Evolutionary conservation across 768 basidiomycete species (phyloP).

Genomic region (Mycena latifolia): DNA sequence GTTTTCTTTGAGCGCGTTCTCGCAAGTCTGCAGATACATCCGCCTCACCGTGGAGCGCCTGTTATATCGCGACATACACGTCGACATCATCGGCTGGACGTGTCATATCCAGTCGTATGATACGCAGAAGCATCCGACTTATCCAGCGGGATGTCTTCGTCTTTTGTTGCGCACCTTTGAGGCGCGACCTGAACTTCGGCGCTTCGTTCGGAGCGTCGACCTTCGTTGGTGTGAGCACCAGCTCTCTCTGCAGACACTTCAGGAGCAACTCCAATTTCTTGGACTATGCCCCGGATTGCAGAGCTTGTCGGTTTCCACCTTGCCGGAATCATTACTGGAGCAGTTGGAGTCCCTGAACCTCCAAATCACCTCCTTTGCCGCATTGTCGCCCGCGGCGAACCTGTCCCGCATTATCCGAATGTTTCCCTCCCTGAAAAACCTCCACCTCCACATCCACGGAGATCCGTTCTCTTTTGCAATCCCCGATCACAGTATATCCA

Average conservation of each 20-base stretch:
- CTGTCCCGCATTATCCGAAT: slow-evolving; percentile 14
- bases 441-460: slow-evolving; percentile 28
- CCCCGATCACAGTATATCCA: slow-evolving; percentile 16
- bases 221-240: slow-evolving; percentile 17
- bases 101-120: slow-evolving; percentile 17
- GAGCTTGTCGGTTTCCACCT: slow-evolving; percentile 16
- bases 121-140: slow-evolving; percentile 41
- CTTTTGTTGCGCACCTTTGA: slow-evolving; percentile 43
- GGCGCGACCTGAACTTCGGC: slow-evolving; percentile 39
- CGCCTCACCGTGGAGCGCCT: slow-evolving; percentile 40
- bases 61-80: slow-evolving; percentile 45
- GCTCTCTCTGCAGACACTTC: neutral
- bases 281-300: slow-evolving; percentile 18
- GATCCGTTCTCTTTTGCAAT: slow-evolving; percentile 1
- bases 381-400: slow-evolving; percentile 8
- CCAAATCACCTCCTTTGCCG: slow-evolving; percentile 24
- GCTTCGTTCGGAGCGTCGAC: slow-evolving; percentile 25
- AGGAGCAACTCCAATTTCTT: slow-evolving; percentile 14
- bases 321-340: slow-evolving; percentile 11
- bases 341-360: slow-evolving; percentile 17
- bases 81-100: slow-evolving; percentile 45
- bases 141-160: slow-evolving; percentile 41
- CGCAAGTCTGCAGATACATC: slow-evolving; percentile 38
- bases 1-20: slow-evolving; percentile 42
- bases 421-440: slow-evolving; percentile 13